phyloP scores from a whole-genome alignment of 1,284 basidiomycete species.

The Thecaphora thlaspeos region DNA sequence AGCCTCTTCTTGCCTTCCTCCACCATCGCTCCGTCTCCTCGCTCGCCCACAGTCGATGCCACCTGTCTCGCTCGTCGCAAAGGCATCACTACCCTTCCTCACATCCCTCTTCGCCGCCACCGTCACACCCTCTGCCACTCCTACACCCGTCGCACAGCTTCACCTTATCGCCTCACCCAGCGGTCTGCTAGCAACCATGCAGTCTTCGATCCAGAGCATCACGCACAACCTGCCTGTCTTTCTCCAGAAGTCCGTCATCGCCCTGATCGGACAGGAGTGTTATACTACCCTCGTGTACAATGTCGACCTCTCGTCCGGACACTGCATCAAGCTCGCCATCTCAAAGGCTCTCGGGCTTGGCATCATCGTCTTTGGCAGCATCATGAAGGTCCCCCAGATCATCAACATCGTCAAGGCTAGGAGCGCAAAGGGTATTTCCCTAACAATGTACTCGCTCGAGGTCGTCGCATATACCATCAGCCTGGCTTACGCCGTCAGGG shows the following conservation, averaged over 20 bases:
- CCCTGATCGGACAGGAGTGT: conserved; percentile 78
- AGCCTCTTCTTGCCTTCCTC: too few species aligned
- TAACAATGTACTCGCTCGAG: conserved; percentile 62
- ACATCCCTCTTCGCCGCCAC: too few species aligned
- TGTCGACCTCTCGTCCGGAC: conserved; percentile 74
- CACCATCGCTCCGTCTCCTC: too few species aligned
- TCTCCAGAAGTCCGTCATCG: conserved; percentile 74
- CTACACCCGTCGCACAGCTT: too few species aligned
- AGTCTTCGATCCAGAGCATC: conserved; percentile 59
- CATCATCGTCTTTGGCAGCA: conserved; percentile 86
- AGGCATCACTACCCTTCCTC: too few species aligned
- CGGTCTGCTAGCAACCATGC: conserved; percentile 46
- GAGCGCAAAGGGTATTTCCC: conserved; percentile 79
- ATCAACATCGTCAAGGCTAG: conserved; percentile 63
- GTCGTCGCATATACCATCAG: conserved; percentile 83
- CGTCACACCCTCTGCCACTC: too few species aligned
- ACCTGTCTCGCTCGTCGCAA: too few species aligned
- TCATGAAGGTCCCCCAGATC: conserved; percentile 92
- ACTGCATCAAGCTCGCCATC: conserved; percentile 84
- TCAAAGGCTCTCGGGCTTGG: conserved; percentile 90
- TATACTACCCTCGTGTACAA: conserved; percentile 87
- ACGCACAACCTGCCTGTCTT: conserved; percentile 71
- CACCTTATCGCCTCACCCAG: too few species aligned
- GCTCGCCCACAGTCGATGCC: too few species aligned
- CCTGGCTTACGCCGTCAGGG: conserved; percentile 74